Conservation (phyloP, 2,329 filamentous ascomycete species). For the Penicillium brasilianum region DNA sequence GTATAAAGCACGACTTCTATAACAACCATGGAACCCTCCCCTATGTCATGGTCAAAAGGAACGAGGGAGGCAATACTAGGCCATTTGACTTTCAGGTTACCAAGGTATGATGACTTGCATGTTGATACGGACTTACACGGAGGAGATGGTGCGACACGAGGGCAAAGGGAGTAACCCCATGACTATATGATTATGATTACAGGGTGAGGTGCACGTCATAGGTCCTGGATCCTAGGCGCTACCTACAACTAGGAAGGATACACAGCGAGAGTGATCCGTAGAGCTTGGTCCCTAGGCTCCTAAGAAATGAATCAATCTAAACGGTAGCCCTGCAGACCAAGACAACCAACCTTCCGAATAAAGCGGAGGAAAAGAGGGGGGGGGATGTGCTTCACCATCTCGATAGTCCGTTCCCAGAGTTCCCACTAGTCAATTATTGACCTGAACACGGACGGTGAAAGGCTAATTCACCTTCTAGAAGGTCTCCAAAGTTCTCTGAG, state of each 20-base stretch:
- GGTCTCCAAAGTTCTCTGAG: constrained; percentile 27
- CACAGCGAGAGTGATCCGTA: too few species aligned
- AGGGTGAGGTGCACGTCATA: background rate
- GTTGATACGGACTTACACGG: background rate
- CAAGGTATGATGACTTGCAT: background rate
- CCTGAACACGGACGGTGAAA: constrained; percentile 31
- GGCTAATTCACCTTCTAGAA: constrained; percentile 42
- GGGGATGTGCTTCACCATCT: constrained; percentile 21
- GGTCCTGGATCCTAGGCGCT: background rate
- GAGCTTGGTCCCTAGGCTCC: too few species aligned
- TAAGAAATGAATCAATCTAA: background rate
- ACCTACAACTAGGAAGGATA: background rate
- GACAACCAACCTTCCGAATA: background rate
- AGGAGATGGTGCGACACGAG: constrained; percentile 2
- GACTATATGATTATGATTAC: background rate
- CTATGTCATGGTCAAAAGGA: too few species aligned
- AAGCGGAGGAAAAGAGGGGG: constrained; percentile 1
- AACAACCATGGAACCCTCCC: background rate
- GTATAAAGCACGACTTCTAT: background rate
- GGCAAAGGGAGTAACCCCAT: background rate
- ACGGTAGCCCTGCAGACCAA: background rate
- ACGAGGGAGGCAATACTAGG: background rate
- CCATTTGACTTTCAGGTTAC: background rate
- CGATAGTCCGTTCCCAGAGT: constrained; percentile 28
- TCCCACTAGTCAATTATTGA: constrained; percentile 22